phyloP scores from a whole-genome alignment of 768 basidiomycete species.

The Termitomyces sp. region DNA sequence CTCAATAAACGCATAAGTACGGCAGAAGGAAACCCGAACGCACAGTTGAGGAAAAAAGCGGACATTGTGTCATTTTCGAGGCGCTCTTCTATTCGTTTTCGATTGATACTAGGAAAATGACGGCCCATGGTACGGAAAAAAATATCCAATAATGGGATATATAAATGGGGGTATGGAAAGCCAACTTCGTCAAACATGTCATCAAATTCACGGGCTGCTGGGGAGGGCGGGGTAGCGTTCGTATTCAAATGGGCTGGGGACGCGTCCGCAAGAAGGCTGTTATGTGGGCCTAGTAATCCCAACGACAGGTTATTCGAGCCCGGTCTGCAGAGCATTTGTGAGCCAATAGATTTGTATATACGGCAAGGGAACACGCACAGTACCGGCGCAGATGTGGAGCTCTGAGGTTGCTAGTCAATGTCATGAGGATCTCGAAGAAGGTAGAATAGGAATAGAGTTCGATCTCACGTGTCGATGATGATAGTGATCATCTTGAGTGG shows the following conservation, averaged over 20 bases:
- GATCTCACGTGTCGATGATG: slow-evolving; percentile 9
- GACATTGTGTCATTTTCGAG: slow-evolving; percentile 12
- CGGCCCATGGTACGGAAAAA: slow-evolving; percentile 12
- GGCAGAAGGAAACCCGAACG: not conserved
- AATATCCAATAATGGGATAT: slow-evolving; percentile 10
- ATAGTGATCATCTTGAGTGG: slow-evolving; percentile 7
- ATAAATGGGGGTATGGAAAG: slow-evolving; percentile 10
- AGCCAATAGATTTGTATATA: not conserved
- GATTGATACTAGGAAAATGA: slow-evolving; percentile 12
- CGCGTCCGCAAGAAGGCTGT: not conserved
- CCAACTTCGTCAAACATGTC: slow-evolving; percentile 11
- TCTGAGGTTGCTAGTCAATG: not conserved
- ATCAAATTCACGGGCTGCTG: slow-evolving; percentile 2
- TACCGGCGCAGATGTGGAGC: not conserved
- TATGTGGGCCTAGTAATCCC: slow-evolving; percentile 1
- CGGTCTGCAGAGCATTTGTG: not conserved
- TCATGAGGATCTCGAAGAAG: not conserved
- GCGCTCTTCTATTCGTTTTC: slow-evolving; percentile 12
- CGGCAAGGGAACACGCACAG: not conserved
- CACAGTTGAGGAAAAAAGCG: slow-evolving; percentile 14
- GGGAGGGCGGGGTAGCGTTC: slow-evolving; percentile 2
- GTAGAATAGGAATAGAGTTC: not conserved
- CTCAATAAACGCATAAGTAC: not conserved
- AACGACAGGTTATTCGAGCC: slow-evolving; percentile 1
- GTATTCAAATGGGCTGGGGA: not conserved